A percentile compares a stretch with the other conserved stretches of the same genome.
Conservation (phyloP, 2,329 filamentous ascomycete species). For the Penicillium sp. region DNA sequence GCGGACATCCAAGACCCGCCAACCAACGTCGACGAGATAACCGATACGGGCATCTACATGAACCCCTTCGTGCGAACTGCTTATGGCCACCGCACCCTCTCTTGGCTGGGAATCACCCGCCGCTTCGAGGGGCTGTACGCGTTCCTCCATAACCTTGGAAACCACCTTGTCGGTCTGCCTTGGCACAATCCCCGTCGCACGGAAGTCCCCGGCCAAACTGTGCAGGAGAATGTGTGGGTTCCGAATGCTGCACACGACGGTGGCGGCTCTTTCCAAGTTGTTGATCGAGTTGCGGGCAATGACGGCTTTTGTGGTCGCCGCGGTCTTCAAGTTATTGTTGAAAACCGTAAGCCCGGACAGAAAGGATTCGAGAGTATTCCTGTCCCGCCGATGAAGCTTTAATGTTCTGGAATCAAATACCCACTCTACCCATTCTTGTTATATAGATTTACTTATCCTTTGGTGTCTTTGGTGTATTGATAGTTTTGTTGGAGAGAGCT, state of each 20-base stretch:
- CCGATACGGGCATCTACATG: slow-evolving; percentile 64
- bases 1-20: slow-evolving; percentile 48
- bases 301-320: slow-evolving; percentile 49
- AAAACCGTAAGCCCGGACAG: slow-evolving; percentile 43
- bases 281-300: slow-evolving; percentile 42
- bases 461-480: neutral
- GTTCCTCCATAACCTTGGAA: slow-evolving; percentile 59
- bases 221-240: slow-evolving; percentile 45
- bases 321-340: slow-evolving; percentile 46
- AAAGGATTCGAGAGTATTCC: slow-evolving; percentile 49
- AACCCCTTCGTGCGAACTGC: slow-evolving; percentile 74
- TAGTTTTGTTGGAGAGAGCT: neutral
- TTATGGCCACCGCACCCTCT: slow-evolving; percentile 59
- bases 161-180: slow-evolving; percentile 57
- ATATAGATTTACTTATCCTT: neutral
- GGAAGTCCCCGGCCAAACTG: slow-evolving; percentile 57
- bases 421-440: neutral
- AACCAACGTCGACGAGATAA: slow-evolving; percentile 32
- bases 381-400: slow-evolving; percentile 31
- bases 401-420: slow-evolving; percentile 5
- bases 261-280: slow-evolving; percentile 41
- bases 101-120: slow-evolving; percentile 59
- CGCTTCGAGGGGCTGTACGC: slow-evolving; percentile 67
- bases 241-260: slow-evolving; percentile 28
- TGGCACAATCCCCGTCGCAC: slow-evolving; percentile 60